These are phyloP conservation scores for Citrus reticulata DNA, from an alignment of 345 rosid species.

Conservation along the genomic window DNA sequence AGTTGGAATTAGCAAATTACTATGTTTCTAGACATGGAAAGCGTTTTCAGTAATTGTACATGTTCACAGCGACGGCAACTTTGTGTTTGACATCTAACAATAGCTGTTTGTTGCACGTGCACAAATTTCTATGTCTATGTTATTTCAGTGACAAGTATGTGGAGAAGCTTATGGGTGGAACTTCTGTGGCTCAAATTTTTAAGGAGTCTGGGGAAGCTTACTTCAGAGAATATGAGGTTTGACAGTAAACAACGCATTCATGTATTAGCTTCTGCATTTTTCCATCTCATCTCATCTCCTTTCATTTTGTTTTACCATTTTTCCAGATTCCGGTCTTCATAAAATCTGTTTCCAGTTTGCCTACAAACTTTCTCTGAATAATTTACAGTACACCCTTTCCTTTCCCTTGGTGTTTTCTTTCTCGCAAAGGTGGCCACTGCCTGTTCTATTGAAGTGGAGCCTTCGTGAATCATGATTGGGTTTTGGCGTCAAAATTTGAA, in stretches of 20 bases:
- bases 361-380: background rate
- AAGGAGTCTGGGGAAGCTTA: slow-evolving; percentile 30
- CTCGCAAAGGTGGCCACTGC: background rate
- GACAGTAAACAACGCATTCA: background rate
- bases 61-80: background rate
- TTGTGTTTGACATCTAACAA: background rate
- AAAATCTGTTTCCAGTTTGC: background rate
- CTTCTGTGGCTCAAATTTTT: slow-evolving; percentile 40
- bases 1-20: background rate
- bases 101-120: background rate
- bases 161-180: slow-evolving; percentile 34
- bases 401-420: background rate
- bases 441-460: background rate
- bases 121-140: background rate
- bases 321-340: too few relatives aligned
- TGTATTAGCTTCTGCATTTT: background rate
- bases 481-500: background rate
- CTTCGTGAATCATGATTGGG: background rate
- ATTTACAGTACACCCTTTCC: background rate
- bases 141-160: slow-evolving; percentile 34
- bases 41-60: too few relatives aligned
- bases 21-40: background rate
- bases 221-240: slow-evolving; percentile 51
- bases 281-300: background rate
- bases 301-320: background rate